Base-by-base conservation (phyloP, 177 flowering plant species). In the Vitis hybrid region DNA sequence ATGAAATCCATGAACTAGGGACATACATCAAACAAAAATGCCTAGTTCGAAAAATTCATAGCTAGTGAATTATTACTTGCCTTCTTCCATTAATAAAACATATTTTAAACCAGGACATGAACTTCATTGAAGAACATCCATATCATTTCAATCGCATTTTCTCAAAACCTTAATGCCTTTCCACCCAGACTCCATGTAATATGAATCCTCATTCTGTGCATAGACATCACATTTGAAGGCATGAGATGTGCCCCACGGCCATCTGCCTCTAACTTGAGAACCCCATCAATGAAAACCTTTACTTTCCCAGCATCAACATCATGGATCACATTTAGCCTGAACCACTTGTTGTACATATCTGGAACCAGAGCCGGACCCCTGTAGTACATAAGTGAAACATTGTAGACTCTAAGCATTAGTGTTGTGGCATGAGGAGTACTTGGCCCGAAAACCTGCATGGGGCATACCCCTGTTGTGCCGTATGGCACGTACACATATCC, bases 141-240 rank as follows among this genome's bases (percentile, higher is more conserved):
- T 1, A 40, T 40, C 45, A 50, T 40, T 32, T 40, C 70, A 68
- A 13, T 19, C 52, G 26, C 51, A 48, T 30, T 71, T 79, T 60
- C 59, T 76, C 1, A 72, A 67, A 64, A 86, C 63, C 71, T 71
- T 82, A 55, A 82, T 79, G 3, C 65, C 71, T 72, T 74, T 86
- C 89, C 87, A 86, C 13, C 81, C 79, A 1, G 87, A 86, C 54
- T 88, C 88, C 91, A 88, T 88, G 67, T 67, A 80, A 23, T 72
- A 17, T 10, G 83, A 78, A 12, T 48, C 78, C 52, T 78, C 57
- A 26, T 72, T 30, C 48, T 82, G 88, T 1, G 83, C 82, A 64
- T 87, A 85, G 17, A 85, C 88, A 0, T 85, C 88, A 56, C 64
- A 86, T 56, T 88, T 56, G 84, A 88, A 88, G 78, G 49, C 60